phyloP scores from a whole-genome alignment of 2,329 filamentous ascomycete species.

The Trichoderma gracile region DNA sequence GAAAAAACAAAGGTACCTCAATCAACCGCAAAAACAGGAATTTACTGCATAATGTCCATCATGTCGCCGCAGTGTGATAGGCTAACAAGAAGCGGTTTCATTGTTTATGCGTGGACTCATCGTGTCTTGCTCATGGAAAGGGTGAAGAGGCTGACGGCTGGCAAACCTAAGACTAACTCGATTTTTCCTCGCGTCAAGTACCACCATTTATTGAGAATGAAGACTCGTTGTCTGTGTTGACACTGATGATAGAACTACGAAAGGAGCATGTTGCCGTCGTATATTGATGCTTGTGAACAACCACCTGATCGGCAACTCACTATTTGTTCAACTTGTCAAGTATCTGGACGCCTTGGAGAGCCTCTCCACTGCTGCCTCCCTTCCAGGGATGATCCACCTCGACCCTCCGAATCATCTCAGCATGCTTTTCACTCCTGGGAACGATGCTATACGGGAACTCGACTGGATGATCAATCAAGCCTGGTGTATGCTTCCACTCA shows the following conservation, averaged over 20 bases:
- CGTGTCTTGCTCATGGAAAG: too few species aligned
- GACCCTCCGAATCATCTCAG: background rate
- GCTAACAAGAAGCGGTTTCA: too few species aligned
- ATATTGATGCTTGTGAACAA: too few species aligned
- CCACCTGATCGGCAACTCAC: background rate
- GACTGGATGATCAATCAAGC: background rate
- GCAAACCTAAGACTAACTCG: too few species aligned
- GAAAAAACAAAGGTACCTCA: background rate
- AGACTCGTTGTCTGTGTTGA: too few species aligned
- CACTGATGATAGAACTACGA: too few species aligned
- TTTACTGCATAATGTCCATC: background rate
- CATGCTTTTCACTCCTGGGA: background rate
- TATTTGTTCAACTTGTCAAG: background rate
- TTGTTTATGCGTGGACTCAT: too few species aligned
- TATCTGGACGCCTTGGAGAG: background rate
- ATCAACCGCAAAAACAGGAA: background rate
- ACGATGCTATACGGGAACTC: background rate
- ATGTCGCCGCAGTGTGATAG: too few species aligned
- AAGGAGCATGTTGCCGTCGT: too few species aligned
- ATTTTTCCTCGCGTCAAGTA: too few species aligned
- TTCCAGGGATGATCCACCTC: constrained; percentile 18
- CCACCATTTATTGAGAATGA: too few species aligned
- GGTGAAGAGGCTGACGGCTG: too few species aligned
- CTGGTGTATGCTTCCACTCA: background rate
- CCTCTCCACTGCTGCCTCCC: background rate